Evolutionary conservation across 2,329 filamentous ascomycete genomes (phyloP).

Genomic region (Plectosphaerella plurivora): DNA sequence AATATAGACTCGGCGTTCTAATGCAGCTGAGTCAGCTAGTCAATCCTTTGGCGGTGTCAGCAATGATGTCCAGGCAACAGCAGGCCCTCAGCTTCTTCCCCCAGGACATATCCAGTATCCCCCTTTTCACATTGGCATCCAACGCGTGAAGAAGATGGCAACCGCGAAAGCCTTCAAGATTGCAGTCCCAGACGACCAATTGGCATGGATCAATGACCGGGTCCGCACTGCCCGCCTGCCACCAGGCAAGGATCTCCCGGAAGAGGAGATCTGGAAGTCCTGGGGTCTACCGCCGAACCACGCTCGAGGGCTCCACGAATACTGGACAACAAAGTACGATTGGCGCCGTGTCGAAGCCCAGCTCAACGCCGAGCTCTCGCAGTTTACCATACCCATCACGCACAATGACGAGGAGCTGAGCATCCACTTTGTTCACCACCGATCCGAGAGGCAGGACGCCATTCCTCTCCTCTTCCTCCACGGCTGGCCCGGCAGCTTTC

Average conservation of each 20-base stretch:
- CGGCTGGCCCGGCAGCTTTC: constrained; percentile 40
- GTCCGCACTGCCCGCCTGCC: background rate
- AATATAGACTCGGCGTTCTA: too few relatives aligned
- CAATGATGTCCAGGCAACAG: too few relatives aligned
- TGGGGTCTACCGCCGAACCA: background rate
- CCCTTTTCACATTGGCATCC: too few relatives aligned
- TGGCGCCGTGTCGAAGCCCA: background rate
- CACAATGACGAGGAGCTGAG: constrained; percentile 14
- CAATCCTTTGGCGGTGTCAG: too few relatives aligned
- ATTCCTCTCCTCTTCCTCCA: constrained; percentile 36
- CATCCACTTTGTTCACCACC: constrained; percentile 19
- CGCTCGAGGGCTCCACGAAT: background rate
- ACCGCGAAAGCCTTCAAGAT: background rate
- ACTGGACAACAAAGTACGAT: background rate
- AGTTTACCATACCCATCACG: background rate
- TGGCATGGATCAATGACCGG: background rate
- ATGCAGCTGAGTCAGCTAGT: too few relatives aligned
- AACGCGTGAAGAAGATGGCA: background rate
- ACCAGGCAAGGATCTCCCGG: background rate
- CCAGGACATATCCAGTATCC: too few relatives aligned
- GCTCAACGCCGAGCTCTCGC: constrained; percentile 5
- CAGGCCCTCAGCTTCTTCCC: too few relatives aligned
- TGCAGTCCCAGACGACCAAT: background rate
- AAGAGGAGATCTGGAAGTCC: background rate
- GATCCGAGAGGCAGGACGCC: constrained; percentile 14